Conservation (phyloP, 2,329 filamentous ascomycete genomes). For the Ilyonectria sp. region DNA sequence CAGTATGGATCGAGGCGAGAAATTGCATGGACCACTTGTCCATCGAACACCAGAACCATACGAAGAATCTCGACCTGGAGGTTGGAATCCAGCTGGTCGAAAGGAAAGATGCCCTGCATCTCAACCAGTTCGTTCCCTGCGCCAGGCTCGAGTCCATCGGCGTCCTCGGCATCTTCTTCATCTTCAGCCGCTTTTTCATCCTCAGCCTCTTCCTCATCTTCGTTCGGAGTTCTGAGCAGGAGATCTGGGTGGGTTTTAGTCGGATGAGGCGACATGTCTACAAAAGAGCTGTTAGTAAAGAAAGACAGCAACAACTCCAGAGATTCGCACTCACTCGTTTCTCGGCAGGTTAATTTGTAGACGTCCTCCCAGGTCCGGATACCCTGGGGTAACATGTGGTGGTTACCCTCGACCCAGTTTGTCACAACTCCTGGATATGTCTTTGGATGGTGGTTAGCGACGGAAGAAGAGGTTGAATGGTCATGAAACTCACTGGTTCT, state of each 20-base stretch:
- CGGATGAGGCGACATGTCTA: slow-evolving; percentile 4
- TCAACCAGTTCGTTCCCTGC: neutral
- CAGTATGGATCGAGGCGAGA: slow-evolving; percentile 59
- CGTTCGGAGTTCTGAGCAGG: neutral
- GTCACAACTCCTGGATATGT: neutral
- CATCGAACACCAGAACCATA: slow-evolving; percentile 53
- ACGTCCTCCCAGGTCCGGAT: neutral
- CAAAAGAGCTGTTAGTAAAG: neutral
- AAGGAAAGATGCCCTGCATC: slow-evolving; percentile 35
- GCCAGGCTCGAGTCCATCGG: neutral
- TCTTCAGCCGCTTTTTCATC: neutral
- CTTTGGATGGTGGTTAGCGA: neutral
- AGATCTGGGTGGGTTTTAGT: slow-evolving; percentile 11
- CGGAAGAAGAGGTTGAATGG: neutral
- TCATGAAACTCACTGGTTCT: neutral
- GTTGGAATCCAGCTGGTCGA: slow-evolving; percentile 50
- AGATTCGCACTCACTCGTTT: slow-evolving; percentile 9
- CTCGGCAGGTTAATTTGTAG: neutral
- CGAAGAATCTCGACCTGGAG: slow-evolving; percentile 56
- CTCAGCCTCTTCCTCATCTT: no score
- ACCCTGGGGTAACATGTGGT: neutral
- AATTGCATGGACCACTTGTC: slow-evolving; percentile 58
- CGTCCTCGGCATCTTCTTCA: neutral
- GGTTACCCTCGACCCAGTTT: neutral
- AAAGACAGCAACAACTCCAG: neutral